phyloP scores from a whole-genome alignment of 164 flowering plant genomes.

The Magnolia kwangsiensis region DNA sequence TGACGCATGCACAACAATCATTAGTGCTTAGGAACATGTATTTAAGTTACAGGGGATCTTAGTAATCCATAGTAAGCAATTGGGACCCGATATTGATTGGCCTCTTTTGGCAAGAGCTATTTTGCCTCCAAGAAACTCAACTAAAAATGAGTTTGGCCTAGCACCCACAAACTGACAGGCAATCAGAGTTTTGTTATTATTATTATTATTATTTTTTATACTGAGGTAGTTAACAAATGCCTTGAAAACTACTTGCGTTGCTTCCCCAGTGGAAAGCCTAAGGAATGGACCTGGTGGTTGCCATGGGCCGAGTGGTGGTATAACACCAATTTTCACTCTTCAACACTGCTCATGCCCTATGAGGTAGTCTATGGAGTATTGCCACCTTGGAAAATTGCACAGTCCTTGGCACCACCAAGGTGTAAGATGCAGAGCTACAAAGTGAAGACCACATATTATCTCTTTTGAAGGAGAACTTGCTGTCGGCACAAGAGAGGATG shows the following conservation, averaged over 20 bases:
- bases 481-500: no score
- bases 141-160: not conserved
- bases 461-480: no score
- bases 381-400: not conserved
- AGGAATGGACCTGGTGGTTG: not conserved
- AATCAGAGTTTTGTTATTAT: no score
- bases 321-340: not conserved
- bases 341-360: not conserved
- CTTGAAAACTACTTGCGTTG: not conserved
- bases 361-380: not conserved
- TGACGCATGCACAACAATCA: not conserved
- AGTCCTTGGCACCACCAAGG: not conserved
- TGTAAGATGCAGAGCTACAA: not conserved
- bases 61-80: not conserved
- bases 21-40: not conserved
- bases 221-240: conserved; percentile 2
- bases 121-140: not conserved
- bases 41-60: not conserved
- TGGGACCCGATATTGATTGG: not conserved
- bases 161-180: not conserved
- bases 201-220: not conserved
- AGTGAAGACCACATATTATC: no score
- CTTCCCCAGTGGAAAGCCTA: no score
- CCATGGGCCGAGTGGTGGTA: conserved; percentile 2
- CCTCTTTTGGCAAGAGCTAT: not conserved